Evolutionary conservation across 148 eudicot species (phyloP).

Genomic region (Beta vulgaris): DNA sequence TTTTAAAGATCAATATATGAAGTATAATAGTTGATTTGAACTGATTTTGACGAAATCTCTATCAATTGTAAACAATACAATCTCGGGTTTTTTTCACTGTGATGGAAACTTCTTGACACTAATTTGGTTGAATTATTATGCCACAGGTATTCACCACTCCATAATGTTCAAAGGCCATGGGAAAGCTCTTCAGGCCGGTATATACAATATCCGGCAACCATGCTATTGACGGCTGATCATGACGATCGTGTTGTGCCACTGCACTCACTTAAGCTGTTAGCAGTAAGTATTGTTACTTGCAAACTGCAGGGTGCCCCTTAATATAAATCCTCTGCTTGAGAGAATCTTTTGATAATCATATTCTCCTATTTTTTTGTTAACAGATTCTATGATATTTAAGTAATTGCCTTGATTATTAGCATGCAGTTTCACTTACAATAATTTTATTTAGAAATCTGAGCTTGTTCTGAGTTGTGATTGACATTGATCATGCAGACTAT

Average conservation of each 20-base stretch:
- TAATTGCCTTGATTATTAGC: background rate
- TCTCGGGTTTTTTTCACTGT: background rate
- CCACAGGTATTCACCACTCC: constrained; percentile 83
- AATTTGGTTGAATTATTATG: background rate
- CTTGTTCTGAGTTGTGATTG: background rate
- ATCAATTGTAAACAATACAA: too few species aligned
- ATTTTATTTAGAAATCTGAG: background rate
- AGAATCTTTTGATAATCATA: background rate
- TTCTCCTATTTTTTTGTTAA: background rate
- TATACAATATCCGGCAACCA: constrained; percentile 74
- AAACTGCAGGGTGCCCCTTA: background rate
- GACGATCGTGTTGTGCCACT: constrained; percentile 93
- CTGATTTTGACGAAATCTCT: too few species aligned
- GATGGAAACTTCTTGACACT: background rate
- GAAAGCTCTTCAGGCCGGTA: constrained; percentile 45
- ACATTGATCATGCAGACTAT: constrained; percentile 46
- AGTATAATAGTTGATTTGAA: too few species aligned
- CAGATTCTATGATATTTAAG: background rate
- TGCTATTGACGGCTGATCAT: constrained; percentile 93
- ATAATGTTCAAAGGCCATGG: constrained; percentile 93
- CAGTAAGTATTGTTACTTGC: constrained; percentile 44
- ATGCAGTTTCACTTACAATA: background rate
- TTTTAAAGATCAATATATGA: too few species aligned
- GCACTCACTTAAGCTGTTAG: constrained; percentile 79
- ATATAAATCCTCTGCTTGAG: background rate